Evolutionary conservation across 176 grass and related monocot genomes (phyloP).

Genomic region (Dendrocalamus sinicus): DNA sequence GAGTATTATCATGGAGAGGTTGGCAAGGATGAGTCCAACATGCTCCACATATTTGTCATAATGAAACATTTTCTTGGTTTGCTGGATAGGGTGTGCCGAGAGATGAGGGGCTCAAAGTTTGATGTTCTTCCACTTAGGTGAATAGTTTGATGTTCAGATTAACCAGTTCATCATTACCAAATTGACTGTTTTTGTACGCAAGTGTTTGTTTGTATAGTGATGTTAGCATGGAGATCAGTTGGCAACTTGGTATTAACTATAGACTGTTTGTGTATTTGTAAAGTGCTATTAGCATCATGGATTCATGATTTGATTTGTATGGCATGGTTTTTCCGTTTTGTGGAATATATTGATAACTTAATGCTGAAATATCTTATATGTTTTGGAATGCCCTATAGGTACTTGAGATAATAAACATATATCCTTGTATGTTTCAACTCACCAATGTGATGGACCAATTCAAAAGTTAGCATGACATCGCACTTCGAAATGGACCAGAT

Average conservation of each 20-base stretch:
- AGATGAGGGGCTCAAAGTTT: constrained; percentile 56
- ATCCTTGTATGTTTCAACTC: not conserved
- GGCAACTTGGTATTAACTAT: constrained; percentile 3
- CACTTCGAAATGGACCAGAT: not conserved
- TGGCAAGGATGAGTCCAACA: constrained; percentile 74
- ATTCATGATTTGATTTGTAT: constrained; percentile 15
- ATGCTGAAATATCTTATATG: constrained; percentile 8
- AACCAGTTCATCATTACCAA: constrained; percentile 30
- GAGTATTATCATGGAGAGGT: constrained; percentile 89
- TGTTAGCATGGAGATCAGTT: constrained; percentile 24
- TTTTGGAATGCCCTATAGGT: not conserved
- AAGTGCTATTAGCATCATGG: constrained; percentile 3
- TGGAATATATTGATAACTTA: constrained; percentile 18
- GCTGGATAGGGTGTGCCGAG: constrained; percentile 71
- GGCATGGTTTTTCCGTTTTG: constrained; percentile 15
- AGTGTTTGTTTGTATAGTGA: constrained; percentile 21
- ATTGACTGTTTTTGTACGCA: constrained; percentile 5
- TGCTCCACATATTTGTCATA: constrained; percentile 81
- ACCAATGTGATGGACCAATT: constrained; percentile 2
- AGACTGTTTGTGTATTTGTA: constrained; percentile 2
- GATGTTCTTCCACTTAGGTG: constrained; percentile 46
- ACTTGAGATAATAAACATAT: constrained; percentile 6
- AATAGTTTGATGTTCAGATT: constrained; percentile 36
- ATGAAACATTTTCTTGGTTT: constrained; percentile 82
- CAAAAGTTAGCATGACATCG: constrained; percentile 7